Conservation (phyloP, 148 eudicot species). For the Arbutus unedo region DNA sequence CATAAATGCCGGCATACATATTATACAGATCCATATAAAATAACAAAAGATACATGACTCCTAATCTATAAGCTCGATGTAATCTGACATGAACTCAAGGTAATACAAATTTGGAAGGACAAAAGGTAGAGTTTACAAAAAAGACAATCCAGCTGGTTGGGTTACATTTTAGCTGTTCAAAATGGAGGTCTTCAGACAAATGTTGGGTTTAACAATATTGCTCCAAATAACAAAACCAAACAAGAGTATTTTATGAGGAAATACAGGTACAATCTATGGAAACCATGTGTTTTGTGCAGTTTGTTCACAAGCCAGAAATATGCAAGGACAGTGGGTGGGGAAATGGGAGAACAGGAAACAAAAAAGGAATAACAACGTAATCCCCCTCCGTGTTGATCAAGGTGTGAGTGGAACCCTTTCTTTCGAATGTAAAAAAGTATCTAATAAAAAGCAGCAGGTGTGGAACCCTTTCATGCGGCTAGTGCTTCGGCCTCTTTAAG, state of each 20-base stretch:
- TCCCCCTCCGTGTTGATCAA: not conserved
- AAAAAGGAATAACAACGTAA: not conserved
- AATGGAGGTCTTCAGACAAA: not conserved
- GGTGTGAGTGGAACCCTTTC: not conserved
- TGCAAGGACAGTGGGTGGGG: not conserved
- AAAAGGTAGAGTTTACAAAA: not conserved
- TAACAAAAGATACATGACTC: not conserved
- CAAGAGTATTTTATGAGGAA: not conserved
- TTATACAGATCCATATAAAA: not conserved
- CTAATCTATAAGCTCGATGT: not conserved
- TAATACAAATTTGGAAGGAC: not conserved
- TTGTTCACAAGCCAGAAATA: not conserved
- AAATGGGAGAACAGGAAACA: not conserved
- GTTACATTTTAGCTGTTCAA: not conserved
- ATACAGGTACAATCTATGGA: not conserved
- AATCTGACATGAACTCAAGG: not conserved
- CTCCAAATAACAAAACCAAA: not conserved
- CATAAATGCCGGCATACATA: not conserved
- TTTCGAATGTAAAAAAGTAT: not conserved
- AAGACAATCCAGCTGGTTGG: not conserved
- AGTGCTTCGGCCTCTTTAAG: not conserved
- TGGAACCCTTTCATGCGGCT: no score
- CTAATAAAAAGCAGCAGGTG: not conserved
- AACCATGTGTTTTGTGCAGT: not conserved
- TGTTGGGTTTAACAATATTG: not conserved